phyloP scores from a whole-genome alignment of 371 early-diverging fungal genomes.

The Mortierella sp. region DNA sequence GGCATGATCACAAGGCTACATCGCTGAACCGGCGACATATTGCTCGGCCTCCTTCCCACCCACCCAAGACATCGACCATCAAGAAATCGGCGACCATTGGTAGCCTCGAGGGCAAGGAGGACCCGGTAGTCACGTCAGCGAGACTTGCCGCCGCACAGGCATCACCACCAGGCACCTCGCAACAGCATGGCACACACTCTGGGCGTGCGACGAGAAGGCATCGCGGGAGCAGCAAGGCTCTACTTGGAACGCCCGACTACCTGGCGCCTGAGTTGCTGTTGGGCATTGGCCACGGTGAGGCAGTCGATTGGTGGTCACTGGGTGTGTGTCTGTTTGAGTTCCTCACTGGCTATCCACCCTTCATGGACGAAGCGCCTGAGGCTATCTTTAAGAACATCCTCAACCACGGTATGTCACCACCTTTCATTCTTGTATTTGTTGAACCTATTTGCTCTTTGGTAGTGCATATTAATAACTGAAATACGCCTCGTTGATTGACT shows the following conservation, averaged over 20 bases:
- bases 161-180: conserved; percentile 3
- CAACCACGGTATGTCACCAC: conserved; percentile 58
- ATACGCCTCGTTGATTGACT: neutral
- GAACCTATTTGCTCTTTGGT: neutral
- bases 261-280: conserved; percentile 94
- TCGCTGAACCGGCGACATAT: conserved; percentile 27
- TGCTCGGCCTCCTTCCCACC: conserved; percentile 26
- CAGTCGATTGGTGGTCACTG: conserved; percentile 96
- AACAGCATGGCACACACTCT: conserved; percentile 16
- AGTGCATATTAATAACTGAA: neutral
- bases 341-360: conserved; percentile 89
- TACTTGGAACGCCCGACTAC: conserved; percentile 97
- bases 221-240: conserved; percentile 60
- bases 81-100: conserved; percentile 14
- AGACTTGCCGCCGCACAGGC: conserved; percentile 1
- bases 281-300: conserved; percentile 81
- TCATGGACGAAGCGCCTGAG: conserved; percentile 86
- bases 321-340: conserved; percentile 95
- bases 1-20: conserved; percentile 45
- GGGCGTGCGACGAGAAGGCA: conserved; percentile 42
- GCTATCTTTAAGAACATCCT: conserved; percentile 89
- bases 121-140: neutral
- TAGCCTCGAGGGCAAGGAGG: neutral
- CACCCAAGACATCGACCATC: conserved; percentile 26
- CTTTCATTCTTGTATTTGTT: neutral